Conservation (phyloP, 306 rosid genomes). For the Acmispon strigosus region DNA sequence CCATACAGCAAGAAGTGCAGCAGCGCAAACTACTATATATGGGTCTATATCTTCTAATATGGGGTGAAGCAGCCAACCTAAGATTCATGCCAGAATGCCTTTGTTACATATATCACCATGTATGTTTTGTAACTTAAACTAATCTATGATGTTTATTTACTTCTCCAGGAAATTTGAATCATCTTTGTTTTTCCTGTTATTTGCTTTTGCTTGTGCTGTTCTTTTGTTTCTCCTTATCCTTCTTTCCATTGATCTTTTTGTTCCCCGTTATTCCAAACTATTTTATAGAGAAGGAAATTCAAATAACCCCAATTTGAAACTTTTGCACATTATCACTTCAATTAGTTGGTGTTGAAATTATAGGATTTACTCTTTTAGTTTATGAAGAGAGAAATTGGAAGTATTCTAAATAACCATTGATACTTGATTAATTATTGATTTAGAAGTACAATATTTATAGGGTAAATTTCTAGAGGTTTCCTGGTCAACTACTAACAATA, state of each 20-base stretch:
- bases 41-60: conserved; percentile 96
- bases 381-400: too few species aligned
- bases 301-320: not conserved
- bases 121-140: conserved; percentile 27
- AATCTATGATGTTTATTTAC: not conserved
- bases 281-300: not conserved
- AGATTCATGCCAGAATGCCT: conserved; percentile 99
- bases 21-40: conserved; percentile 93
- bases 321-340: not conserved
- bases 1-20: conserved; percentile 99
- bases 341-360: too few species aligned
- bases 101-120: conserved; percentile 97
- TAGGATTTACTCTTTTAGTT: too few species aligned
- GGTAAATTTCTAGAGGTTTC: too few species aligned
- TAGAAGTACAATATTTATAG: too few species aligned
- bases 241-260: not conserved
- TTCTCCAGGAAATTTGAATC: not conserved
- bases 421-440: too few species aligned
- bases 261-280: not conserved
- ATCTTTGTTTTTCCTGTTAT: not conserved
- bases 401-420: too few species aligned
- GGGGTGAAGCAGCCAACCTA: conserved; percentile 99
- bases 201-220: not conserved
- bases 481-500: too few species aligned
- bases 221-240: not conserved